Evolutionary conservation across 345 rosid genomes (phyloP).

Genomic region (Cardamine occulta): DNA sequence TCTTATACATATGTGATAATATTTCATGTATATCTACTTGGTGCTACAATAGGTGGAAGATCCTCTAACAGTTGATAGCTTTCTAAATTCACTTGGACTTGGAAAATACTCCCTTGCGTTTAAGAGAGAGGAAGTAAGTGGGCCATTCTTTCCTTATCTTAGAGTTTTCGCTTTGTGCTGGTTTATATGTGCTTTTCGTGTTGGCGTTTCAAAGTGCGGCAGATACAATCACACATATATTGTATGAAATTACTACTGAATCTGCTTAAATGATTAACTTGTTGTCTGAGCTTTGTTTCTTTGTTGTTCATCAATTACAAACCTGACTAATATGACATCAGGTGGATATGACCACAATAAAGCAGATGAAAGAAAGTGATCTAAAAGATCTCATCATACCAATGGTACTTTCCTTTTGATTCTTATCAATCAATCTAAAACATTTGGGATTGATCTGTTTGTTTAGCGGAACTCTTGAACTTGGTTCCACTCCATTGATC

Average conservation of each 20-base stretch:
- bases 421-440: neutral
- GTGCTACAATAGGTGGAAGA: constrained; percentile 59
- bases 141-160: constrained; percentile 20
- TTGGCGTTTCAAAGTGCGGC: no score
- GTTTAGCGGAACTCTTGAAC: constrained; percentile 8
- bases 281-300: constrained; percentile 4
- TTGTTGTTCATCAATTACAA: constrained; percentile 10
- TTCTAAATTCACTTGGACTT: constrained; percentile 74
- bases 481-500: constrained; percentile 4
- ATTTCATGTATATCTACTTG: constrained; percentile 23
- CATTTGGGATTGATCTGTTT: neutral
- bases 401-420: constrained; percentile 61
- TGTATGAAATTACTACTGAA: neutral
- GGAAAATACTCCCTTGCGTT: constrained; percentile 72
- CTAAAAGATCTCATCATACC: constrained; percentile 95
- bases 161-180: constrained; percentile 4
- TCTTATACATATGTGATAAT: neutral
- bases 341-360: constrained; percentile 92
- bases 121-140: constrained; percentile 94
- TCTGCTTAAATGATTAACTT: constrained; percentile 1
- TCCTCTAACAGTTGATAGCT: constrained; percentile 76
- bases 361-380: constrained; percentile 92
- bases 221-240: constrained; percentile 11
- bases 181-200: neutral
- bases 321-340: constrained; percentile 45